Percentiles rank a stretch among this genome's conserved stretches.
Evolutionary conservation across 2,329 filamentous ascomycete species (phyloP).

Genomic region (Diplodia scrobiculata): DNA sequence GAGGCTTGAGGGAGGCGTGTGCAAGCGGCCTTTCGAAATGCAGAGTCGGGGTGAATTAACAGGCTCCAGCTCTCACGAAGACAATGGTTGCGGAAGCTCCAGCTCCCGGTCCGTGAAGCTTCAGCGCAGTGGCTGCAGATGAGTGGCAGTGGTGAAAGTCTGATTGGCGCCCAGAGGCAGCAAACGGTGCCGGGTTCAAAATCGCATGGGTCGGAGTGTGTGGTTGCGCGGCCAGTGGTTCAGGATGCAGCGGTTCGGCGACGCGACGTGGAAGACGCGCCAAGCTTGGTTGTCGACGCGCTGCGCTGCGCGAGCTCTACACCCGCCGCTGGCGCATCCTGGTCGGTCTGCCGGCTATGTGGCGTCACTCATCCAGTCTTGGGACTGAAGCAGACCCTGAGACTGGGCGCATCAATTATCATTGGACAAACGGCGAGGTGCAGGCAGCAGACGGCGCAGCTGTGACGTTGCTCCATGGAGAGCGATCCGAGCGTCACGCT

Average conservation of each 20-base stretch:
- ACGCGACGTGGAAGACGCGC: slow-evolving; percentile 6
- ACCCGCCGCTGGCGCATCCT: neutral
- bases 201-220: neutral
- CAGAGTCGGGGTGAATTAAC: neutral
- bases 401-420: neutral
- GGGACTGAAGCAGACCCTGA: neutral
- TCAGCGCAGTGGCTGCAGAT: neutral
- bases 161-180: neutral
- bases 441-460: slow-evolving; percentile 10
- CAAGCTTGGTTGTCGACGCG: slow-evolving; percentile 14
- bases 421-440: neutral
- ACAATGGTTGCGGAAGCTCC: neutral
- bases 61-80: neutral
- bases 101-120: neutral
- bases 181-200: no score
- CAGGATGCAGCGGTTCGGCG: neutral
- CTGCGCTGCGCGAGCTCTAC: neutral
- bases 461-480: slow-evolving; percentile 15
- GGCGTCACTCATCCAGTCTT: neutral
- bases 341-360: neutral
- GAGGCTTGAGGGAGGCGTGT: neutral
- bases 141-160: neutral
- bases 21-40: neutral
- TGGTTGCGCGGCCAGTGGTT: neutral
- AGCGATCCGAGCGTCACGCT: slow-evolving; percentile 23